Evolutionary conservation across 805 yeast species (phyloP).

Genomic region (Spathaspora girioi): DNA sequence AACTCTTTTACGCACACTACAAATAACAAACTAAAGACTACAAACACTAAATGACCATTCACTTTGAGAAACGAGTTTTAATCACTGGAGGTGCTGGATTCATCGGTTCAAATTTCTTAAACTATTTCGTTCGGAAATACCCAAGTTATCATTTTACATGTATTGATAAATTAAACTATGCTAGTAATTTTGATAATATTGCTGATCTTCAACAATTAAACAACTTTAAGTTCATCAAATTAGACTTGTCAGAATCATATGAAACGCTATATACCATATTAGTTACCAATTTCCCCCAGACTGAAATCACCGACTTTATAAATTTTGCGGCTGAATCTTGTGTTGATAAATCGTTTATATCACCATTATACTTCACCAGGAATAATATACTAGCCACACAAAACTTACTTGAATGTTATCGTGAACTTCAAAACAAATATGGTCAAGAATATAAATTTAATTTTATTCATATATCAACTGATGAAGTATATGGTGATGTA

Average conservation of each 20-base stretch:
- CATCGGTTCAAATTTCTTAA: slow-evolving; percentile 48
- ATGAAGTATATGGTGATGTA: slow-evolving; percentile 55
- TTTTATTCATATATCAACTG: slow-evolving; percentile 52
- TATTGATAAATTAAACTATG: slow-evolving; percentile 46
- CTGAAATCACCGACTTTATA: slow-evolving; percentile 26
- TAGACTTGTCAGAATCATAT: slow-evolving; percentile 34
- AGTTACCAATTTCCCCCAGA: slow-evolving; percentile 10
- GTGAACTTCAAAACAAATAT: slow-evolving; percentile 10
- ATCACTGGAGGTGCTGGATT: slow-evolving; percentile 61
- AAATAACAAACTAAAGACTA: background rate
- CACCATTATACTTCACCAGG: slow-evolving; percentile 40
- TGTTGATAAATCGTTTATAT: slow-evolving; percentile 48
- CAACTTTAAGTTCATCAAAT: slow-evolving; percentile 20
- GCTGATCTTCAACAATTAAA: slow-evolving; percentile 7
- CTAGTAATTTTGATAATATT: slow-evolving; percentile 29
- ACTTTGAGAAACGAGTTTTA: slow-evolving; percentile 21
- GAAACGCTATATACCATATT: slow-evolving; percentile 15
- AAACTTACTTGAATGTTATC: slow-evolving; percentile 40
- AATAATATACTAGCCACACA: slow-evolving; percentile 49
- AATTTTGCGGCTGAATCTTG: slow-evolving; percentile 55
- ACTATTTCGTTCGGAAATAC: slow-evolving; percentile 25
- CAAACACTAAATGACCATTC: slow-evolving; percentile 3
- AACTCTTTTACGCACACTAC: background rate
- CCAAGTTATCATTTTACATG: slow-evolving; percentile 36
- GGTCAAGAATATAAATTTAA: slow-evolving; percentile 6